Evolutionary conservation across 2,329 filamentous ascomycete genomes (phyloP), one percentile per base, ranked within the genome.

Genomic region (Fusarium illudens): DNA sequence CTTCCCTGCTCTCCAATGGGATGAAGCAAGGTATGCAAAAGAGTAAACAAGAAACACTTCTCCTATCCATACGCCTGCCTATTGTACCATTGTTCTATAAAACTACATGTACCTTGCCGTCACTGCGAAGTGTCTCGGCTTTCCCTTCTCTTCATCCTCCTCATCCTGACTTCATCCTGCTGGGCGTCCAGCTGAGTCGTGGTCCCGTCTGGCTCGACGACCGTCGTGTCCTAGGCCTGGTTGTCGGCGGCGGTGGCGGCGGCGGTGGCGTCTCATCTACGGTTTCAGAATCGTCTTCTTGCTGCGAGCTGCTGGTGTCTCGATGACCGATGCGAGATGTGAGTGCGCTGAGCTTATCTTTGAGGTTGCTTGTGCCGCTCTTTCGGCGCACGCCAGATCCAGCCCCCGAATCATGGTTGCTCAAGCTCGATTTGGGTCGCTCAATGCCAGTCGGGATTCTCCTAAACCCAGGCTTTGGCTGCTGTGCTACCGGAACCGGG

Each of bases 341-440:
- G 27, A 81, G 69, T 15, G 78, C 77, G 42, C 71, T 77, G 15
- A 81, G 70, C 62, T 75, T 79, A 49, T 80, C 78, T 52, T 79
- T 75, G 13, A 81, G 62, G 5, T 76, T 77, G 27, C 70, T 71
- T 17, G 71, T 72, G 20, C 75, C 75, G 30, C 56, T 73, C 58
- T 75, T 76, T 32, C 76, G 70, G 19, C 75, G 71, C 22, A 76
- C 73, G 2, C 69, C 46, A n/a, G 66, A 67, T 27, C 64, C 53
- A 6, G 59, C 22, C 12, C 51, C 64, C 5, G 64, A 51, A 29
- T 75, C 68, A 25, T 73, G 39, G 50, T 64, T 73, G 33, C 79
- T 75, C 42, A 76, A 73, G 59, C 78, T 78, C 3, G 79, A 79
- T 7, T 66, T 56, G 9, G 78, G 79, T 12, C 79, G 72, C 25